Conservation (phyloP, 2,329 filamentous ascomycete species). For the Cordyceps tenuipes region DNA sequence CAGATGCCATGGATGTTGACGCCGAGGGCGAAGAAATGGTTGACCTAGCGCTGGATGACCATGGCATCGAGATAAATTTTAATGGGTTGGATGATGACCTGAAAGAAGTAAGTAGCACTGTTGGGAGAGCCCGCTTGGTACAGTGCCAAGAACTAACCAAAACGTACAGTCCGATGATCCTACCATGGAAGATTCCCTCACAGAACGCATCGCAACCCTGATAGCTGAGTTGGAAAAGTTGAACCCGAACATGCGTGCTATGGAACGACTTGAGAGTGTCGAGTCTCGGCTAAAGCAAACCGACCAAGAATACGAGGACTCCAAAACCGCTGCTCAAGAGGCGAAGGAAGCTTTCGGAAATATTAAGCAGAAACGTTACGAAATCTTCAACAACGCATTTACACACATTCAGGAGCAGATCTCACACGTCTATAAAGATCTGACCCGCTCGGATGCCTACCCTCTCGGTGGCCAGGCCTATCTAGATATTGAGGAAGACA, state of each 20-base stretch:
- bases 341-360: slow-evolving; percentile 78
- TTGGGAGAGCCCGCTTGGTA: neutral
- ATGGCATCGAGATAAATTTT: slow-evolving; percentile 88
- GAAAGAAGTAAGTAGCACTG: slow-evolving; percentile 52
- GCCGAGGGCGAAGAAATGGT: slow-evolving; percentile 52
- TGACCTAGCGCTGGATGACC: slow-evolving; percentile 67
- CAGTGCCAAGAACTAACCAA: slow-evolving; percentile 20
- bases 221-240: slow-evolving; percentile 82
- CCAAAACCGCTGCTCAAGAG: slow-evolving; percentile 62
- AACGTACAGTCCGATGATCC: slow-evolving; percentile 54
- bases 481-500: slow-evolving; percentile 86
- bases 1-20: slow-evolving; percentile 90
- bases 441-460: slow-evolving; percentile 84
- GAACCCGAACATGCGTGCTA: slow-evolving; percentile 92
- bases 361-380: slow-evolving; percentile 73
- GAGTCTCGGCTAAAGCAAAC: slow-evolving; percentile 74
- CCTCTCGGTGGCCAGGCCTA: slow-evolving; percentile 85
- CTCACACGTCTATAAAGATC: slow-evolving; percentile 84
- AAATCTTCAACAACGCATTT: slow-evolving; percentile 94
- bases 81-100: slow-evolving; percentile 72
- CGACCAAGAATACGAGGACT: slow-evolving; percentile 82
- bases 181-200: slow-evolving; percentile 64
- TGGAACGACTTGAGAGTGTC: slow-evolving; percentile 81
- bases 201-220: slow-evolving; percentile 68
- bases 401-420: slow-evolving; percentile 93